Conservation (phyloP, 352 stramenopile genomes). For the Phytopythium montanum region DNA sequence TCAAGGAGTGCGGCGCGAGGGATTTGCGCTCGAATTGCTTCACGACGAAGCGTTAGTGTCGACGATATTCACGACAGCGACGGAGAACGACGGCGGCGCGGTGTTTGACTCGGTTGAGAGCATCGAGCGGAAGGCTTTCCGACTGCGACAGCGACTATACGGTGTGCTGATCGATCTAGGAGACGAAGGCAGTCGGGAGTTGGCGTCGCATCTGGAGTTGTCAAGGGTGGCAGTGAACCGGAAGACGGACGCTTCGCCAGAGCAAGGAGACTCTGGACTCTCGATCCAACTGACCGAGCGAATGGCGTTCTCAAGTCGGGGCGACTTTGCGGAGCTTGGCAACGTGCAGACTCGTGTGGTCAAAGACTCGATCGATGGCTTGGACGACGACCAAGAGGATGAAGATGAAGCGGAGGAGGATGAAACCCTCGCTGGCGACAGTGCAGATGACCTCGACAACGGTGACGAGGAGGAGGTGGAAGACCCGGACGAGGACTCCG, state of each 20-base stretch:
- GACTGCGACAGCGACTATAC: constrained; percentile 47
- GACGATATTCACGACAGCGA: constrained; percentile 10
- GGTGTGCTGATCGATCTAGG: constrained; percentile 29
- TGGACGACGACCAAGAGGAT: constrained; percentile 14
- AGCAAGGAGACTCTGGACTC: background rate
- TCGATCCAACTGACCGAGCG: background rate
- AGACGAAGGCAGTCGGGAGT: constrained; percentile 24
- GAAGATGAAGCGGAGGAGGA: constrained; percentile 16
- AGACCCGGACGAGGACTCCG: constrained; percentile 41
- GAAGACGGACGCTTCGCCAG: background rate
- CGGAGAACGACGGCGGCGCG: constrained; percentile 15
- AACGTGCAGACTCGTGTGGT: constrained; percentile 11
- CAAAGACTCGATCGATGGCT: constrained; percentile 15
- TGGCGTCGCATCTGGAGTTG: constrained; percentile 4
- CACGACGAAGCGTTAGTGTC: constrained; percentile 12
- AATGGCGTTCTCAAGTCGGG: background rate
- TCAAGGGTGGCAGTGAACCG: background rate
- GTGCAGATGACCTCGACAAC: constrained; percentile 18
- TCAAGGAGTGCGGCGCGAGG: constrained; percentile 12
- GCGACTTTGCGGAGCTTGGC: background rate
- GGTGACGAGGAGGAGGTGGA: constrained; percentile 35
- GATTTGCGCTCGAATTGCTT: constrained; percentile 14
- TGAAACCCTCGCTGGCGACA: constrained; percentile 10
- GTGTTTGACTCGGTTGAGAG: constrained; percentile 27
- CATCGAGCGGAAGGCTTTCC: constrained; percentile 34